These are phyloP conservation scores for Zymoseptoria ardabiliae DNA, from an alignment of 2,329 filamentous ascomycete species.

Conservation along the genomic window DNA sequence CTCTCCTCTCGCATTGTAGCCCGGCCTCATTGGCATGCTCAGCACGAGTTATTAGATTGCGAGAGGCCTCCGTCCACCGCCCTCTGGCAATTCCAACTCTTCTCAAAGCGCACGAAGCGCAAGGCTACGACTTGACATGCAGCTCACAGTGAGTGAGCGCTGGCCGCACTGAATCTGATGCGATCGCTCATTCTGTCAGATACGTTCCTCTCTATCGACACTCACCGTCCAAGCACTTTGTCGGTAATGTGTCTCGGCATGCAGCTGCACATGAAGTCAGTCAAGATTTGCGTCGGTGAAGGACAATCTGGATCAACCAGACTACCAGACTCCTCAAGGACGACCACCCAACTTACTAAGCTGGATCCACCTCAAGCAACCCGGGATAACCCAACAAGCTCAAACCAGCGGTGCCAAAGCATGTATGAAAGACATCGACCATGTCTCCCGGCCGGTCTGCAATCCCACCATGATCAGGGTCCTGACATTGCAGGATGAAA, in stretches of 20 bases:
- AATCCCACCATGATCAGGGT: constrained; percentile 74
- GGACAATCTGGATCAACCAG: background rate
- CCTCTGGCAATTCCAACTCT: background rate
- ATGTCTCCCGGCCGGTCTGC: constrained; percentile 86
- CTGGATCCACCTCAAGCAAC: constrained; percentile 73
- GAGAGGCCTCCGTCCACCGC: constrained; percentile 41
- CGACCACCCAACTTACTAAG: constrained; percentile 55
- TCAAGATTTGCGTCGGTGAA: background rate
- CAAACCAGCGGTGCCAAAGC: constrained; percentile 80
- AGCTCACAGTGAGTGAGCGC: background rate
- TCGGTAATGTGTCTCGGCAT: constrained; percentile 58
- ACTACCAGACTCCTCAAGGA: background rate
- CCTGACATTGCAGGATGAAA: constrained; percentile 87
- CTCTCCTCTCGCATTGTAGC: constrained; percentile 67
- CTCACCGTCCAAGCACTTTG: constrained; percentile 44
- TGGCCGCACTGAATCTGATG: background rate
- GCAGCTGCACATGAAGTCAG: constrained; percentile 22
- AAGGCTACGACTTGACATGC: background rate
- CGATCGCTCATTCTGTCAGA: background rate
- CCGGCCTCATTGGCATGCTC: constrained; percentile 48
- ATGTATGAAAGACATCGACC: constrained; percentile 95
- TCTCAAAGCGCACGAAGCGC: background rate
- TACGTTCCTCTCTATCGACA: background rate
- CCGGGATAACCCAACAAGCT: constrained; percentile 74
- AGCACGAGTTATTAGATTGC: constrained; percentile 62